Base-by-base conservation (phyloP, 2,329 filamentous ascomycete genomes). In the Epichloe gansuensis region DNA sequence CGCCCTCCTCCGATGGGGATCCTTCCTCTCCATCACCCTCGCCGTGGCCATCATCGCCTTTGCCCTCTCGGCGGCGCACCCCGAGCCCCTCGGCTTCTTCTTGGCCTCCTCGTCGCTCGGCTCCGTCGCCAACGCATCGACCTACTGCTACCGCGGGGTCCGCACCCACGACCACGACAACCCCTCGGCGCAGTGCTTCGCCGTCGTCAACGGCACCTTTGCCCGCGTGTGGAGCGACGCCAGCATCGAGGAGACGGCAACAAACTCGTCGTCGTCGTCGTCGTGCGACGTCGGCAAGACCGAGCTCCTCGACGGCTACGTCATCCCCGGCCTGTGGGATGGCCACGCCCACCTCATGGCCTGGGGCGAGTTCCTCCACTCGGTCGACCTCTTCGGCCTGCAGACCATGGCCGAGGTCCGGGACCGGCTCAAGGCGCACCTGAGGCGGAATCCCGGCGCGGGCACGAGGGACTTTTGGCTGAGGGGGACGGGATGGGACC, bases 401-500 rank as follows among this genome's bases (percentile, higher is more conserved):
- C 55, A 66, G n/a, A 76, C 75, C 5, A 69, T 82, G 56, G 69
- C 72, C 0, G 77, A 85, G 31, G 75, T 83, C 4, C 71, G 75
- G 31, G 53, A 59, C 6, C 72, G 81, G 5, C 67, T 86, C 41
- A 69, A 69, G 8, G 61, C 62, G 1, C 85, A 85, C 56, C 63
- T 81, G 25, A 62, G 59, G 0, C 58, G 61, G 4, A 73, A 82
- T 56, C 72, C 76, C 0, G 73, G 68, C 0, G 72, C 72, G 9
- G 83, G 82, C 1, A 72, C 72, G 0, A 69, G 67, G 37, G 67
- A 74, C 6, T 73, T 80, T 52, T 87, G 84, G 84, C 66, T 85
- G 46, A 71, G 82, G 52, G 84, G 84, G 0, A 73, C 84, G 13
- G 84, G 84, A 1, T 88, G 84, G 84, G 83, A 87, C 61, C 84